Evolutionary conservation across 805 yeast genomes (phyloP).

Genomic region (Saccharomyces cerevisiae): DNA sequence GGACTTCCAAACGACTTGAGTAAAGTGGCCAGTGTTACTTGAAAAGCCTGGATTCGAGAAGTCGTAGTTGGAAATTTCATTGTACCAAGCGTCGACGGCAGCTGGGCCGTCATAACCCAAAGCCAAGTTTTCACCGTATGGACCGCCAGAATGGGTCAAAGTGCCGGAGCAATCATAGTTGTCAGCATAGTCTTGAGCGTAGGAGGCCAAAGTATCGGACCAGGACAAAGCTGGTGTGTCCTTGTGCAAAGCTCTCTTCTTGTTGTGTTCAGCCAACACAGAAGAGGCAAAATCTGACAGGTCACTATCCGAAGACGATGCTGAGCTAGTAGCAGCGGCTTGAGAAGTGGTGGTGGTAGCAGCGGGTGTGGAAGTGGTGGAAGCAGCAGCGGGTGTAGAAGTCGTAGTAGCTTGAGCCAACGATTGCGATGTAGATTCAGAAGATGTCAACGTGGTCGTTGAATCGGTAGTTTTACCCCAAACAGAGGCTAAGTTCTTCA

Average conservation of each 20-base stretch:
- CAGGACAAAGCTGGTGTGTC: conserved; percentile 40
- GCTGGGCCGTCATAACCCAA: conserved; percentile 41
- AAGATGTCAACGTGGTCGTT: background rate
- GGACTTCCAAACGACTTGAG: conserved; percentile 65
- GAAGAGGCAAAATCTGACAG: conserved; percentile 6
- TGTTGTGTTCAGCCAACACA: conserved; percentile 43
- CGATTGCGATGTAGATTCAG: background rate
- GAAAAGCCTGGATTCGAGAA: conserved; percentile 42
- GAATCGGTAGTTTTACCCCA: background rate
- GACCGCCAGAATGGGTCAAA: conserved; percentile 47
- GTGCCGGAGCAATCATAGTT: conserved; percentile 47
- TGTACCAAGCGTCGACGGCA: conserved; percentile 67
- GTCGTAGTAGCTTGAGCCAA: conserved; percentile 13
- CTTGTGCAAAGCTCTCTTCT: conserved; percentile 38
- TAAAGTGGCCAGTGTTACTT: conserved; percentile 54
- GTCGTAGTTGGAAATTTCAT: conserved; percentile 50
- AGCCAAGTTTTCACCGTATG: conserved; percentile 72
- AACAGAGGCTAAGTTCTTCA: background rate
- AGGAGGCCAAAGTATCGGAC: conserved; percentile 38
- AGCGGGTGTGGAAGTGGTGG: conserved; percentile 16
- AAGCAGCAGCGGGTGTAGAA: conserved; percentile 9
- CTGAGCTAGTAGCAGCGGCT: conserved; percentile 17
- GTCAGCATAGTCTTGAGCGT: conserved; percentile 45
- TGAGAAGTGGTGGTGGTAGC: conserved; percentile 6
- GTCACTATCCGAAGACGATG: conserved; percentile 6